Base-by-base conservation (phyloP, 345 rosid genomes). In the Eucalyptus pauciflora region DNA sequence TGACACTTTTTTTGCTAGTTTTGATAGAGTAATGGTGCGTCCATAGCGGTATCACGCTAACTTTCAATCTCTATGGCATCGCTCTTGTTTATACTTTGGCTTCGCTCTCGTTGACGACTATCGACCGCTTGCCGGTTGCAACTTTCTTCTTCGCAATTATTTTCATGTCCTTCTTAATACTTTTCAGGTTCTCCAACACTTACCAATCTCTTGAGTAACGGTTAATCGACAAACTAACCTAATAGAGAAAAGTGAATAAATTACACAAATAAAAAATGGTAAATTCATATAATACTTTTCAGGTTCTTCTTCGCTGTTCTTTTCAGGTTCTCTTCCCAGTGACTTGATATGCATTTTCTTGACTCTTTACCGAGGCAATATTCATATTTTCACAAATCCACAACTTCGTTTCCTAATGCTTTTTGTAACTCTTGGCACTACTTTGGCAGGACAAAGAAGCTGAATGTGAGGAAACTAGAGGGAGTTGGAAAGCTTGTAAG, bases 401-500 rank as follows among this genome's bases (percentile, higher is more conserved):
- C 31, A 6, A 64, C 76, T 64, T 64, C 76, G 37, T 64, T 86
- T 56, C 10, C 83, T 45, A 13, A 20, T 45, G 24, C 52, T 7
- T 15, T 87, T 15, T 87, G 31, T 50, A 43, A 64, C 76, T 64
- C 76, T 64, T 64, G 20, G 76, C 76, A n/a, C 31, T 4, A 15
- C 41, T 80, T 29, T 60, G 86, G 64, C 51, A 91, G 90, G 90
- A 86, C 58, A 90, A 91, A 90, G 67, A 91, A 85, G 50, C 83
- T 91, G 86, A 88, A 80, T 31, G 22, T 88, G 49, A 91, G 76
- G 69, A 90, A 48, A 4, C 62, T 87, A 27, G 88, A 29, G 1
- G 91, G 92, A 43, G 83, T 91, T 48, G 90, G 88, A 48, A 91
- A 91, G 80, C 88, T 90, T 46, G 86, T 22, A 24, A 91, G 92